Percentiles rank a stretch among this genome's conserved stretches.
phyloP scores from a whole-genome alignment of 306 rosid species.

The Prunus mira region DNA sequence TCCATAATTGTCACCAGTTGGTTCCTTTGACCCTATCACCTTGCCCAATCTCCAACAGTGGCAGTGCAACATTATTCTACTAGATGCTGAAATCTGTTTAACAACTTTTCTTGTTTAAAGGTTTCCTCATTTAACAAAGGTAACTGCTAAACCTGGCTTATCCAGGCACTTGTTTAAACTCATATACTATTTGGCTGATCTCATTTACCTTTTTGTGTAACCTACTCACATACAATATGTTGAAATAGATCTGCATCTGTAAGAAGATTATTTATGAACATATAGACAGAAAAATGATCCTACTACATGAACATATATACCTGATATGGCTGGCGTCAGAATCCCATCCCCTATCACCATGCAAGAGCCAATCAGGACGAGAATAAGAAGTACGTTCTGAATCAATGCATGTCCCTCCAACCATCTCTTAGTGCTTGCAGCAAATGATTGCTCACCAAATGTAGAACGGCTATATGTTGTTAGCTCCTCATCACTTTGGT shows the following conservation, averaged over 20 bases:
- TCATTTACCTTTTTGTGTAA: neutral
- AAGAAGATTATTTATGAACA: neutral
- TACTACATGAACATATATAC: constrained; percentile 32
- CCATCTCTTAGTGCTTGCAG: constrained; percentile 85
- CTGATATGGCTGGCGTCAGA: constrained; percentile 96
- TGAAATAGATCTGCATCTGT: neutral
- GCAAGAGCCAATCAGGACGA: constrained; percentile 91
- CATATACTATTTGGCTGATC: neutral
- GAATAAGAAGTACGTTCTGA: constrained; percentile 67
- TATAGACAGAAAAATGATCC: constrained; percentile 7
- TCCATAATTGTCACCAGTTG: neutral
- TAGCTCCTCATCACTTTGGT: constrained; percentile 87
- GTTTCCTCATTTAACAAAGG: neutral
- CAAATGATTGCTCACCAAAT: constrained; percentile 76
- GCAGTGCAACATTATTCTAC: neutral
- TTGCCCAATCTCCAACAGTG: neutral
- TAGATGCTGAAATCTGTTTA: neutral
- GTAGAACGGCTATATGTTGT: constrained; percentile 87
- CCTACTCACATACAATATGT: neutral
- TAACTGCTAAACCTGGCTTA: neutral
- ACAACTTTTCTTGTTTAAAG: too few relatives aligned
- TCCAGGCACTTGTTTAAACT: neutral
- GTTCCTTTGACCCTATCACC: neutral
- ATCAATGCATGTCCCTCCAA: constrained; percentile 52
- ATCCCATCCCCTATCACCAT: constrained; percentile 98